Base-by-base conservation (phyloP, 108 stramenopile genomes). In the Cyclostephanos tholiformis region DNA sequence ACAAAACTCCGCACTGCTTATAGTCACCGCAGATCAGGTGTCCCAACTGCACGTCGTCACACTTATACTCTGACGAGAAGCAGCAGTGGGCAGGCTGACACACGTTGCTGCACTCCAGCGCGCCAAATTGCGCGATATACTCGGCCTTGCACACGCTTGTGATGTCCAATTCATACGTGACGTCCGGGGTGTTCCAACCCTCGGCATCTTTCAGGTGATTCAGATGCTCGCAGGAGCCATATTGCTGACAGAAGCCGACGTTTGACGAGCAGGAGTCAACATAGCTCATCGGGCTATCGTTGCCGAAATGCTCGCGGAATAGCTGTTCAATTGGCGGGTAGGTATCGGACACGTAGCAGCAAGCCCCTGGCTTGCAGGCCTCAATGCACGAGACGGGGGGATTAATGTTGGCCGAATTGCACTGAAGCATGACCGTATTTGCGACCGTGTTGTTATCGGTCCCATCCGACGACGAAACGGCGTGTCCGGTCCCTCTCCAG, bases 51-150 rank as follows among this genome's bases (percentile, higher is more conserved):
- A 60, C 63, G 36, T 69, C 69, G 50, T 59, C 64, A 25, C 76
- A 77, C 2, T 50, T 25, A 56, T 65, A 65, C 48, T 69, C 76
- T 23, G 17, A n/a, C 6, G 76, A 71, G 39, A 70, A 77, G 49
- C 76, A 77, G 68, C 76, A 77, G 48, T 77, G 76, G 27, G 76
- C 76, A 9, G 76, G 69, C 55, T 77, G 69, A 43, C 76, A 77
- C 12, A 77, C 69, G 25, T 71, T 77, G 22, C 76, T 77, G 44
- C 76, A 77, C 65, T 68, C 58, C 48, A 77, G 35, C 0, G 76
- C 76, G n/a, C 76, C 76, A 71, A 62, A 49, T 17, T 70, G 67
- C 23, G 76, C 75, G 62, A 76, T 77, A 38, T 77, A 70, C 44
- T 71, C 69, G 14, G 41, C 62, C 64, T 52, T 55, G 67, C 76